These are phyloP conservation scores for Myriosclerotinia curreyana DNA, from an alignment of 2,329 filamentous ascomycete genomes.

Conservation along the genomic window DNA sequence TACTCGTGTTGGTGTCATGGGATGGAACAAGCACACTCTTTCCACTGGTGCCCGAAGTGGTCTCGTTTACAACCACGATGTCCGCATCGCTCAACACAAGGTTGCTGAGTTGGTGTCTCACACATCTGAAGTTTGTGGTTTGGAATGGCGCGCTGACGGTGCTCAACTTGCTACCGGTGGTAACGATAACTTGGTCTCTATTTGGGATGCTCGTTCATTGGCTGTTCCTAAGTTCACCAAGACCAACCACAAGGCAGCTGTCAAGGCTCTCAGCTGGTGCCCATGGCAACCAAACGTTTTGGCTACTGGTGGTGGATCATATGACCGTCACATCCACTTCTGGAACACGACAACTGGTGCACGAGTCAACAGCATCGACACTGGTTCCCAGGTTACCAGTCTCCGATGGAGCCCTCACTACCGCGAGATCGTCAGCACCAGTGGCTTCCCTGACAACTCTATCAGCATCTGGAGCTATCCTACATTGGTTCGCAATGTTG, in stretches of 20 bases:
- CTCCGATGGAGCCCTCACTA: conserved; percentile 96
- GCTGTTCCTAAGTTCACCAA: conserved; percentile 97
- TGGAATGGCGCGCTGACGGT: conserved; percentile 96
- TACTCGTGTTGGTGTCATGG: conserved; percentile 94
- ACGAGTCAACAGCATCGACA: conserved; percentile 98
- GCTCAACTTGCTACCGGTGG: conserved; percentile 95
- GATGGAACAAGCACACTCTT: conserved; percentile 97
- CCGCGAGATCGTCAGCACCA: conserved; percentile 96
- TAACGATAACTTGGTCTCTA: conserved; percentile 98
- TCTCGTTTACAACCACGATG: conserved; percentile 97
- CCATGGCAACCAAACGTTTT: conserved; percentile 98
- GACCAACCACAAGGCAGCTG: conserved; percentile 98
- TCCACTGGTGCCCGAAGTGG: conserved; percentile 94
- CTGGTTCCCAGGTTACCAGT: conserved; percentile 93
- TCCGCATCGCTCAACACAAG: conserved; percentile 97
- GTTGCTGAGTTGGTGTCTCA: conserved; percentile 94
- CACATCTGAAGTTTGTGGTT: conserved; percentile 94
- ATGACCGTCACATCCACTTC: conserved; percentile 98
- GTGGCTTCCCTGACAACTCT: conserved; percentile 98
- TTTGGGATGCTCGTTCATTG: conserved; percentile 95
- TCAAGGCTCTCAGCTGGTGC: conserved; percentile 98
- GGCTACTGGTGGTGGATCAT: conserved; percentile 91
- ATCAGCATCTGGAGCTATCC: conserved; percentile 99
- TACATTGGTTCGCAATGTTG: conserved; percentile 91
- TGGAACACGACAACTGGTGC: conserved; percentile 99